Evolutionary conservation across 176 grass and related monocot genomes (phyloP), one percentile per base, ranked within the genome.

Genomic region (Raddia guianensis): DNA sequence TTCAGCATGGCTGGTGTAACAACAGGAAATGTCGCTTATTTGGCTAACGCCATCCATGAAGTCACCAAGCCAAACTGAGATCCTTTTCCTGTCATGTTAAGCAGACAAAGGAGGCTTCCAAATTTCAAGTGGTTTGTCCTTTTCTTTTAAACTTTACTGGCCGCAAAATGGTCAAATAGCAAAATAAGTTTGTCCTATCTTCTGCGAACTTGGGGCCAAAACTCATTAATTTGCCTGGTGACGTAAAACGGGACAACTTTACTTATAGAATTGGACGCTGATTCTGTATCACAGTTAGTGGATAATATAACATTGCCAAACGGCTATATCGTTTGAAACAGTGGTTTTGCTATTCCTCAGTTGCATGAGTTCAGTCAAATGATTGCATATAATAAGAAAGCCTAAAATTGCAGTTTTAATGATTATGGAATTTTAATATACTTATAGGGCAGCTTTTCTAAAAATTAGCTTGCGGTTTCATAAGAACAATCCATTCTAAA

Each of bases 1-100:
- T 87, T 16, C 85, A 97, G 94, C 33, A 93, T 97, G 91, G 89
- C 94, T 48, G 94, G 94, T 78, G 87, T 93, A 66, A 97, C 94
- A 35, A 88, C 91, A 5, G 74, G 84, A 77, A 97, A 93, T 63
- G 81, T 91, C 3, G 48, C 80, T 5, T 90, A 90, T 87, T 87
- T 97, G 84, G 91, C 94, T 74, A 93, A 91, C 77, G 87, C 91
- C 63, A 91, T 97, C 59, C 89, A 90, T 69, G 89, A 97, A 85
- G 94, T 97, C 66, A 97, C 94, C 67, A 93, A 88, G 59, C 54
- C 78, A 58, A 66, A 81, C 4, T 85, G 59, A 89, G 43, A 37
- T 8, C 1, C n/a, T 27, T 15, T 6, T 14, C 10, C 19, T 56
- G 16, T 48, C 37, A 72, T 47, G 15, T 27, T 46, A 16, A 27